These are phyloP conservation scores for Wickerhamomyces pijperi DNA, from an alignment of 805 yeast species.

Conservation along the genomic window DNA sequence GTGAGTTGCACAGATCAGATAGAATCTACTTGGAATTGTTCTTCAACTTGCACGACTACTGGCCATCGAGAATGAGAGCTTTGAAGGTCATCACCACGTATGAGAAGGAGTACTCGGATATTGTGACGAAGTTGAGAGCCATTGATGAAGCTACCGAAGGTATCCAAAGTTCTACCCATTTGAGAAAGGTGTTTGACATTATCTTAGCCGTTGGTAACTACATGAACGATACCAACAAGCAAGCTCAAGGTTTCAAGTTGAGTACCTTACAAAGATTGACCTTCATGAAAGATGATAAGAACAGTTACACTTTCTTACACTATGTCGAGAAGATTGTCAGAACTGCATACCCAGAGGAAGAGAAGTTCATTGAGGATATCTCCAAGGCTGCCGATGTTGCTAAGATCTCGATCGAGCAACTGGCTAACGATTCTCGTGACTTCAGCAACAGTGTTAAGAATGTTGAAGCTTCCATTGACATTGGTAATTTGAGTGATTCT, in stretches of 20 bases:
- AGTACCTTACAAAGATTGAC: constrained; percentile 58
- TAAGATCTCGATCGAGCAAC: constrained; percentile 50
- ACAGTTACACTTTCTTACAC: constrained; percentile 61
- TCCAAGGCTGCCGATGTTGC: constrained; percentile 40
- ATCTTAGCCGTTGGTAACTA: constrained; percentile 68
- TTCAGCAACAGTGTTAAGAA: constrained; percentile 38
- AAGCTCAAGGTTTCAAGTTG: constrained; percentile 61
- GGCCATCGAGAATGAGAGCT: constrained; percentile 64
- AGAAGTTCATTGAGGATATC: constrained; percentile 52
- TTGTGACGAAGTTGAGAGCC: constrained; percentile 40
- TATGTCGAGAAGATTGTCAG: constrained; percentile 65
- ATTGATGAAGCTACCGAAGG: constrained; percentile 50
- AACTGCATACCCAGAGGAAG: constrained; percentile 50
- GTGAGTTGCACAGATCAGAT: constrained; percentile 57
- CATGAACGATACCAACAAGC: constrained; percentile 63
- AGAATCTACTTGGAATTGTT: constrained; percentile 58
- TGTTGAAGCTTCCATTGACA: constrained; percentile 41
- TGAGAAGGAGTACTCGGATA: constrained; percentile 56
- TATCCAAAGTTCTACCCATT: constrained; percentile 38
- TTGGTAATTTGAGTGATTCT: constrained; percentile 56
- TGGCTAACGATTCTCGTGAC: constrained; percentile 48
- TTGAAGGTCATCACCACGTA: constrained; percentile 41
- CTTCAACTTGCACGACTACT: constrained; percentile 55
- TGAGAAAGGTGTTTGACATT: constrained; percentile 49
- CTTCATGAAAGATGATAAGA: constrained; percentile 57